Conservation (phyloP, 2,329 filamentous ascomycete genomes). For the Exophiala sp. region DNA sequence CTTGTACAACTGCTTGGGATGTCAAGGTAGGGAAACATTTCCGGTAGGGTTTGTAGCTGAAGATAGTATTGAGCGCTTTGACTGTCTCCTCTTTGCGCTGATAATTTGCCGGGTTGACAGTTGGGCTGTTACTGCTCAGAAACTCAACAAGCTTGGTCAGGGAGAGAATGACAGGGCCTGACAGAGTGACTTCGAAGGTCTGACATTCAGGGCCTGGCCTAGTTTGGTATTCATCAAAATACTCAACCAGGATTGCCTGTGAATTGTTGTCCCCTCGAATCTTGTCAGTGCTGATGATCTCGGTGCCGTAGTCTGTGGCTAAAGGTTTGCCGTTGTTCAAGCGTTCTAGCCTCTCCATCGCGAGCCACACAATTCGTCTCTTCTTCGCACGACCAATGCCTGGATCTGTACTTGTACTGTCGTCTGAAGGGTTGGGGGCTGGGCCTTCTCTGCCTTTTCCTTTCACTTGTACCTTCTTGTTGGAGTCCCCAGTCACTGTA, state of each 20-base stretch:
- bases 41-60: constrained; percentile 13
- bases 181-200: not conserved
- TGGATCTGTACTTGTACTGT: not conserved
- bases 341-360: not conserved
- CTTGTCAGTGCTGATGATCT: constrained; percentile 1
- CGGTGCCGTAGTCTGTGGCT: constrained; percentile 10
- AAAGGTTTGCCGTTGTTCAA: not conserved
- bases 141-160: not conserved
- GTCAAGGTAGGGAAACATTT: not conserved
- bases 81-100: constrained; percentile 5
- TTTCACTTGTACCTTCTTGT: not conserved
- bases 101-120: not conserved
- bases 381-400: not conserved
- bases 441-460: not conserved
- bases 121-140: not conserved
- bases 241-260: not conserved
- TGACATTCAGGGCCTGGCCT: not conserved
- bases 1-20: not conserved
- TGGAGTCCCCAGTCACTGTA: not conserved
- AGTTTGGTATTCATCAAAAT: constrained; percentile 10
- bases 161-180: not conserved
- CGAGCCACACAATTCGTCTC: constrained; percentile 4
- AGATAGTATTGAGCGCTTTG: constrained; percentile 9
- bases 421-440: not conserved
- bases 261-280: not conserved